Percentiles rank a stretch among this genome's conserved stretches.
Conservation (phyloP, 1,284 basidiomycete genomes). For the Apiotrichum siamense region DNA sequence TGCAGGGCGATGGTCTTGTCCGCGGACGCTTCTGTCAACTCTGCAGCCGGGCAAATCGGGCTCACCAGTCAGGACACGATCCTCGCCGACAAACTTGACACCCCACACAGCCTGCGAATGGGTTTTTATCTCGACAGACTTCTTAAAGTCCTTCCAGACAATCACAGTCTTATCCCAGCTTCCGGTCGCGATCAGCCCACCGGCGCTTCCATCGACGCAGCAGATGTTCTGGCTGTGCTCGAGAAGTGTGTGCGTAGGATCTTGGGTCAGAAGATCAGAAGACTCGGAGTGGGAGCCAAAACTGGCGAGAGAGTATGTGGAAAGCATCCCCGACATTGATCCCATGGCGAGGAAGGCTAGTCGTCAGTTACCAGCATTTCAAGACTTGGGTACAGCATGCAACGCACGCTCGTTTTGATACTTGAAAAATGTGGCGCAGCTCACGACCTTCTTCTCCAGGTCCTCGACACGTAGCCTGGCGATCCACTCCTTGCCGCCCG, state of each 20-base stretch:
- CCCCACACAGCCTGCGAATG: slow-evolving; percentile 95
- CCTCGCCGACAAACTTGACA: slow-evolving; percentile 73
- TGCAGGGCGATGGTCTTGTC: slow-evolving; percentile 92
- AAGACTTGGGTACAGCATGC: not conserved
- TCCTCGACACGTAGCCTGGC: slow-evolving; percentile 75
- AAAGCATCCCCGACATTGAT: slow-evolving; percentile 76
- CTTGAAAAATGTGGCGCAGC: slow-evolving; percentile 38
- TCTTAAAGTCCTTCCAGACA: slow-evolving; percentile 80
- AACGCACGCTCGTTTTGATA: slow-evolving; percentile 38
- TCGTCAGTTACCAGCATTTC: slow-evolving; percentile 5
- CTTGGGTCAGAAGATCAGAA: slow-evolving; percentile 55
- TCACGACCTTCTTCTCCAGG: slow-evolving; percentile 62
- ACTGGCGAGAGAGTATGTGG: slow-evolving; percentile 56
- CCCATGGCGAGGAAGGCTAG: slow-evolving; percentile 76
- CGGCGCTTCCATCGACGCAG: slow-evolving; percentile 63
- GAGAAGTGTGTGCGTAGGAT: slow-evolving; percentile 70
- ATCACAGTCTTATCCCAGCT: slow-evolving; percentile 98
- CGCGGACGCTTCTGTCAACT: slow-evolving; percentile 63
- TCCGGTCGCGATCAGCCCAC: slow-evolving; percentile 79
- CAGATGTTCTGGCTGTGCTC: slow-evolving; percentile 92
- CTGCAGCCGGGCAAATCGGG: not conserved
- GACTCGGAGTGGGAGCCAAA: slow-evolving; percentile 34
- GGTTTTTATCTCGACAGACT: slow-evolving; percentile 69
- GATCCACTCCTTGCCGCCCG: slow-evolving; percentile 58
- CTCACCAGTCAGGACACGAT: slow-evolving; percentile 74